Evolutionary conservation across 306 rosid species (phyloP), one percentile per base, ranked within the genome.

Genomic region (Lathyrus oleraceus): DNA sequence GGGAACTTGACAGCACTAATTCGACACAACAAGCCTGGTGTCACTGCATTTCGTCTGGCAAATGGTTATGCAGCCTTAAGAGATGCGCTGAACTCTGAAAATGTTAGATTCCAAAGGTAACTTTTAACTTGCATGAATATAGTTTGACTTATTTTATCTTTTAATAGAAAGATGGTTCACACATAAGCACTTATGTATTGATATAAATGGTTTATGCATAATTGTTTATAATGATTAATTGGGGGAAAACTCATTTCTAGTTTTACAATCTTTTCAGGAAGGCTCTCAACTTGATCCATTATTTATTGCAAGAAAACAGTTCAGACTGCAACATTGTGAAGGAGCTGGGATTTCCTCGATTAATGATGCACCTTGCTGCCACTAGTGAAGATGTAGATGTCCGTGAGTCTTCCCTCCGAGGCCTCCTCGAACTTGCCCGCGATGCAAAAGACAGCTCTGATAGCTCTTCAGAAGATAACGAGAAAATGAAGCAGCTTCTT

Each of bases 61-160:
- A 88, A 91, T 85, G 99, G 99, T 58, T 95, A 95, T 79, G 85
- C 91, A 13, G 90, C 86, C 54, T 76, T 95, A 65, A 91, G 57
- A 81, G 97, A 89, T 64, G 96, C 96, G 4, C 74, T 95, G 36
- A 38, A 84, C 48, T 83, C 95, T 45, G 99, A 87, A 38, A 89
- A 78, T 60, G 95, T 87, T 76, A 83, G 91, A 78, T 95, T 95
- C 72, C 99, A 95, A 79, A 95, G 99, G 97, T 95, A 86, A 76
- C 40, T 28, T 28, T 28, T 28, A 28, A 28, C 32, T 28, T 28
- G 5, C 6, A 4, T 4, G 6, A 28, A 28, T 28, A 28, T 28
- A 28, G 5, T 28, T 28, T 4, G 32, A 4, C 32, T 28, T 3
- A 3, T 3, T 23, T 23, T 23, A 2, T 23, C 25, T 23, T 23